Conservation (phyloP, 2,329 filamentous ascomycete genomes). For the Aspergillus intermedius region DNA sequence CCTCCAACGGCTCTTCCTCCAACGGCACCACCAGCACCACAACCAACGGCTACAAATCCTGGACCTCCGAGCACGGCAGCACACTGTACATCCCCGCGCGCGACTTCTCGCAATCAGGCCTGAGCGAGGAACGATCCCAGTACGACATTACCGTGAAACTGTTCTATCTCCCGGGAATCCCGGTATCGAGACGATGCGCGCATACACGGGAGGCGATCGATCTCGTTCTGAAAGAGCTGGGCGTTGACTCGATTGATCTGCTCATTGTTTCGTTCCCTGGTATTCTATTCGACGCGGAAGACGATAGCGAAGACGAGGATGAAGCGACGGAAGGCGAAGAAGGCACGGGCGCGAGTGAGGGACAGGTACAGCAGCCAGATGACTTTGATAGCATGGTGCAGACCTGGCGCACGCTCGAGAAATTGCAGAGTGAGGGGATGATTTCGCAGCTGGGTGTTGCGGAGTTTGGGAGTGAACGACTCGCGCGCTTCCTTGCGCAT, state of each 20-base stretch:
- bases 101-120: slow-evolving; percentile 61
- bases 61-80: slow-evolving; percentile 60
- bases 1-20: slow-evolving; percentile 18
- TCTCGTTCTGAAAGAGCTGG: slow-evolving; percentile 73
- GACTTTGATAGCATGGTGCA: slow-evolving; percentile 60
- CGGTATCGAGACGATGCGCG: slow-evolving; percentile 56
- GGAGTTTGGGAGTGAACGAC: slow-evolving; percentile 81
- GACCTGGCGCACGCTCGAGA: slow-evolving; percentile 63
- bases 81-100: slow-evolving; percentile 71
- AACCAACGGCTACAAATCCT: slow-evolving; percentile 42
- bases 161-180: slow-evolving; percentile 76
- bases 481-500: slow-evolving; percentile 67
- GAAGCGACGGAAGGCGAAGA: slow-evolving; percentile 51
- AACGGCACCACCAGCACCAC: slow-evolving; percentile 4
- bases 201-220: slow-evolving; percentile 73
- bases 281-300: slow-evolving; percentile 87
- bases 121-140: slow-evolving; percentile 72
- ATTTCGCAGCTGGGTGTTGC: slow-evolving; percentile 75
- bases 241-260: slow-evolving; percentile 70
- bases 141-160: slow-evolving; percentile 96
- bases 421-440: slow-evolving; percentile 61
- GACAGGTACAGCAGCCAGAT: slow-evolving; percentile 37
- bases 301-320: slow-evolving; percentile 66
- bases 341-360: slow-evolving; percentile 27
- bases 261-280: slow-evolving; percentile 90